phyloP scores from a whole-genome alignment of 805 yeast species.

The Lipomyces mesembrius region DNA sequence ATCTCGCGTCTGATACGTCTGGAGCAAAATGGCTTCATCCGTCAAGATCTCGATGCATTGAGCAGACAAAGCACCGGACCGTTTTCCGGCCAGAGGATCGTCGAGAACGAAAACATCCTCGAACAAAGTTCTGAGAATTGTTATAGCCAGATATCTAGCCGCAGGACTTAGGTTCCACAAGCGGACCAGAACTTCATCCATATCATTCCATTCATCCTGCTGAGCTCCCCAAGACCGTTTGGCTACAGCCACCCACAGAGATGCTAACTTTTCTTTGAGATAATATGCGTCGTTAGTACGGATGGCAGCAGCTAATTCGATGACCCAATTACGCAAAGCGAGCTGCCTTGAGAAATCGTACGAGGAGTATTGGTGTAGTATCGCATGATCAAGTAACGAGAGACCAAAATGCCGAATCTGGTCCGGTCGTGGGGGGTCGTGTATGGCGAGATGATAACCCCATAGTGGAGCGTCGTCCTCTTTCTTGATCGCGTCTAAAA shows the following conservation, averaged over 20 bases:
- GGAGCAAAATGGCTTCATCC: constrained; percentile 64
- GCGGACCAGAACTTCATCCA: constrained; percentile 77
- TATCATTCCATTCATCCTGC: constrained; percentile 73
- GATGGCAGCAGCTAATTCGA: constrained; percentile 71
- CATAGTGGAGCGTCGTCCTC: constrained; percentile 86
- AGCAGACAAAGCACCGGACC: constrained; percentile 77
- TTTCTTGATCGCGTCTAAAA: constrained; percentile 74
- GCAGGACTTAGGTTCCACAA: constrained; percentile 71
- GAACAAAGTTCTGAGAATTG: constrained; percentile 81
- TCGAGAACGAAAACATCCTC: constrained; percentile 92
- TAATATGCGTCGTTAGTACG: constrained; percentile 79
- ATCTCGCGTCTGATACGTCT: constrained; percentile 68
- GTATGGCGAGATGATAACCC: constrained; percentile 80
- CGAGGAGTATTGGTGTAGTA: constrained; percentile 57
- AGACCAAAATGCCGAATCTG: constrained; percentile 87
- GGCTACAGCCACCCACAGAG: constrained; percentile 87
- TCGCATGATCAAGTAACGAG: constrained; percentile 74
- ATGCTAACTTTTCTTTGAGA: constrained; percentile 85
- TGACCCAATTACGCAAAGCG: constrained; percentile 81
- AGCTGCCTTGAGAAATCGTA: constrained; percentile 63
- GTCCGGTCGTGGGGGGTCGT: constrained; percentile 54
- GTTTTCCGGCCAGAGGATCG: constrained; percentile 83
- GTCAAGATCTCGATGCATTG: constrained; percentile 83
- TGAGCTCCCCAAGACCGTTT: constrained; percentile 83
- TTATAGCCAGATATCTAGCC: constrained; percentile 75